Percentiles rank a stretch among this genome's conserved stretches.
These are phyloP conservation scores for Cystoisospora suis DNA, from an alignment of 169 alveolate species.

Conservation along the genomic window DNA sequence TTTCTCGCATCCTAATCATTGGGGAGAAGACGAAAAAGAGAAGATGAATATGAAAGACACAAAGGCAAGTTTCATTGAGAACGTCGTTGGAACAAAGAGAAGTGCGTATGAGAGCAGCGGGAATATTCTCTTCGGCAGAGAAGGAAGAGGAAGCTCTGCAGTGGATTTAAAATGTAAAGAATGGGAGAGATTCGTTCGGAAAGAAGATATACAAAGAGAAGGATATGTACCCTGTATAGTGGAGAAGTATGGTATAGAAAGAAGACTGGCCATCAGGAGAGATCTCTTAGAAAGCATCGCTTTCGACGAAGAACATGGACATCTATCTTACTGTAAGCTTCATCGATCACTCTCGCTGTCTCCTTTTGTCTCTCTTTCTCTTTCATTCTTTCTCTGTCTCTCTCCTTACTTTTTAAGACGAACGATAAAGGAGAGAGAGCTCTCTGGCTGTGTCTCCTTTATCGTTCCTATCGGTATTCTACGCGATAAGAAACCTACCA, in stretches of 20 bases:
- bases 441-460: background rate
- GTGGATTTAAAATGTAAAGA: background rate
- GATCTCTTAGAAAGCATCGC: slow-evolving; percentile 75
- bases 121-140: background rate
- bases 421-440: too few relatives aligned
- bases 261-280: background rate
- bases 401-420: too few relatives aligned
- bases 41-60: too few relatives aligned
- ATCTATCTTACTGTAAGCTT: slow-evolving; percentile 75
- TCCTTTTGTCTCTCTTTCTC: background rate
- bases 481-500: background rate
- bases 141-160: background rate
- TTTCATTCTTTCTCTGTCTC: background rate
- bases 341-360: background rate
- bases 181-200: slow-evolving; percentile 33
- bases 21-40: too few relatives aligned
- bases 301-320: slow-evolving; percentile 85
- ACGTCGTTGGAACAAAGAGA: background rate
- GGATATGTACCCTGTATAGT: slow-evolving; percentile 23
- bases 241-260: slow-evolving; percentile 22
- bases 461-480: background rate
- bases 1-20: background rate
- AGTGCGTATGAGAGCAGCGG: background rate
- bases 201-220: background rate
- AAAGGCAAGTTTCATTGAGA: background rate